Conservation (phyloP, 2,329 filamentous ascomycete species). For the Epichloe typhina region DNA sequence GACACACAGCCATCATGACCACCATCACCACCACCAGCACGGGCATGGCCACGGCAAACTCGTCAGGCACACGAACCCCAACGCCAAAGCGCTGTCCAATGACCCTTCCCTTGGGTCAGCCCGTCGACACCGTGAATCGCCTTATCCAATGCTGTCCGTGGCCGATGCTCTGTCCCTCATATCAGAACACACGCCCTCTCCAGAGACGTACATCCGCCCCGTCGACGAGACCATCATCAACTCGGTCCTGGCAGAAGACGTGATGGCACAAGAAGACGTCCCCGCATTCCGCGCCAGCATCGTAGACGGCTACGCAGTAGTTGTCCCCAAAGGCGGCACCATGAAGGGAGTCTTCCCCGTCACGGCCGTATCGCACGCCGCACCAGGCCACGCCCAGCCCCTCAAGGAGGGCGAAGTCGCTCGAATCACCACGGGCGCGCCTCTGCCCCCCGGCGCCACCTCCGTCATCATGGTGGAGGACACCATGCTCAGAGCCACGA, state of each 20-base stretch:
- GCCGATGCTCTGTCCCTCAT: slow-evolving; percentile 67
- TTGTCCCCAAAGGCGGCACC: slow-evolving; percentile 47
- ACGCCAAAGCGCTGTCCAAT: slow-evolving; percentile 31
- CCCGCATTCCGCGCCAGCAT: slow-evolving; percentile 93
- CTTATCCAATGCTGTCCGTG: slow-evolving; percentile 84
- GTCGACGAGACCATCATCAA: slow-evolving; percentile 59
- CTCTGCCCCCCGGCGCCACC: slow-evolving; percentile 78
- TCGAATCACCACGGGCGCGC: slow-evolving; percentile 88
- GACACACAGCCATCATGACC: slow-evolving; percentile 25
- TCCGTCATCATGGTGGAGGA: slow-evolving; percentile 92
- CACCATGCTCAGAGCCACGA: slow-evolving; percentile 61
- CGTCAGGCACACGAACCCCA: slow-evolving; percentile 53
- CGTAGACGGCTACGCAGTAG: slow-evolving; percentile 88
- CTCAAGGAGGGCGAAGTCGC: slow-evolving; percentile 66
- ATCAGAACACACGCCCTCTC: slow-evolving; percentile 54
- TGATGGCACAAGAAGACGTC: slow-evolving; percentile 68
- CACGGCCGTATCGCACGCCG: slow-evolving; percentile 72
- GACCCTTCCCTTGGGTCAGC: slow-evolving; percentile 49
- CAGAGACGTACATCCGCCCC: slow-evolving; percentile 40
- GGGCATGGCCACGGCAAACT: slow-evolving; percentile 41
- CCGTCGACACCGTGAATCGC: slow-evolving; percentile 68
- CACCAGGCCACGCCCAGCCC: slow-evolving; percentile 51
- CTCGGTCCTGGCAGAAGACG: slow-evolving; percentile 68
- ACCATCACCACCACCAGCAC: slow-evolving; percentile 19
- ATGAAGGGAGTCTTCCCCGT: slow-evolving; percentile 73